A percentile compares a stretch with the other conserved stretches of the same genome.
Evolutionary conservation across 1,284 basidiomycete genomes (phyloP).

Genomic region (Microbotryomycetes sp.): DNA sequence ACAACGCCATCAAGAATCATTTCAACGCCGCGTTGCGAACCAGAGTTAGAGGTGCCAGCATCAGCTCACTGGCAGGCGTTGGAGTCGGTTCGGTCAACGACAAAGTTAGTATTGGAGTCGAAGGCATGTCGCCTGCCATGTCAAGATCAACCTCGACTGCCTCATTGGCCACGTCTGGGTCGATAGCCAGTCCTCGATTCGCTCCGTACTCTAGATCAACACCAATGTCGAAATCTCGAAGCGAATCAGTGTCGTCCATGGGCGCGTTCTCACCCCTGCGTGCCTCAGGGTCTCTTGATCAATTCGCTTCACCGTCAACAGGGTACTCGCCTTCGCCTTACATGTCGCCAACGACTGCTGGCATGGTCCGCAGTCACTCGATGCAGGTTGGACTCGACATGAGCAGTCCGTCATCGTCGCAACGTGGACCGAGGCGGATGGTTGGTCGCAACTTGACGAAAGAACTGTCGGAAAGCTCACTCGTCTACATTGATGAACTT

Average conservation of each 20-base stretch:
- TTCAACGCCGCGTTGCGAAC: slow-evolving; percentile 32
- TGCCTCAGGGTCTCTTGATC: slow-evolving; percentile 7
- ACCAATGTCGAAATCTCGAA: slow-evolving; percentile 17
- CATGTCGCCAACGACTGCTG: not conserved
- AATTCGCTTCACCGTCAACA: not conserved
- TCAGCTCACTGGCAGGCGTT: not conserved
- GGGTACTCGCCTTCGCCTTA: slow-evolving; percentile 8
- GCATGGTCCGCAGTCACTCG: slow-evolving; percentile 15
- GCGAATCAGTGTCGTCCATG: slow-evolving; percentile 27
- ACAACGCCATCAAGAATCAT: slow-evolving; percentile 41
- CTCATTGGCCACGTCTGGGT: slow-evolving; percentile 18
- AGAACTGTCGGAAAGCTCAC: not conserved
- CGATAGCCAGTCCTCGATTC: slow-evolving; percentile 7
- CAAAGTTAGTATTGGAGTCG: not conserved
- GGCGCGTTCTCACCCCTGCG: slow-evolving; percentile 6
- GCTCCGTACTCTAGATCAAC: slow-evolving; percentile 21
- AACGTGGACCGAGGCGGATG: not conserved
- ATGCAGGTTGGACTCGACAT: not conserved
- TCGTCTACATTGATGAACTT: not conserved
- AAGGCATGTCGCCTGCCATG: slow-evolving; percentile 5
- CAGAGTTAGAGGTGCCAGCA: not conserved
- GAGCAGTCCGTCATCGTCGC: not conserved
- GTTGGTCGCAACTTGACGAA: slow-evolving; percentile 10
- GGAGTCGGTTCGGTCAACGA: not conserved
- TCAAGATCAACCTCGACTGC: slow-evolving; percentile 14